Percentiles rank a stretch among this genome's conserved stretches.
phyloP scores from a whole-genome alignment of 371 early-diverging fungal genomes.

The Mortierella sp. region DNA sequence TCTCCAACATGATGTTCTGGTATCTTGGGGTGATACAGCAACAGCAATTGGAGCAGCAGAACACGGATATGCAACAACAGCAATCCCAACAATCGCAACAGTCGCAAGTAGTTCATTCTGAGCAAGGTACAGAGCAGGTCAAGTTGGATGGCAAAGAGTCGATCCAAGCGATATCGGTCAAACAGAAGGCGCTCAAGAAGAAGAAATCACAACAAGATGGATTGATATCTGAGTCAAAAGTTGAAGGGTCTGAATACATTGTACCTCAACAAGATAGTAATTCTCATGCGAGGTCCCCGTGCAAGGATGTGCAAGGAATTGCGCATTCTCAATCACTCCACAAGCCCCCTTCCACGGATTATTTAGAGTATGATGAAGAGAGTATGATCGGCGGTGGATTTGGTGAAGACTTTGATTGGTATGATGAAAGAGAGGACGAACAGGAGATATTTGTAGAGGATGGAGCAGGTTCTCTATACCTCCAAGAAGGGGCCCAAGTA shows the following conservation, averaged over 20 bases:
- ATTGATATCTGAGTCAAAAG: constrained; percentile 15
- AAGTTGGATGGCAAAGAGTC: neutral
- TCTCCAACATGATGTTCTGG: constrained; percentile 97
- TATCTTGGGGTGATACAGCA: constrained; percentile 70
- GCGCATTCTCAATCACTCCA: neutral
- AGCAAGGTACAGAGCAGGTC: neutral
- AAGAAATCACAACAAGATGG: constrained; percentile 15
- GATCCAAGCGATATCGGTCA: neutral
- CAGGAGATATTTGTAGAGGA: neutral
- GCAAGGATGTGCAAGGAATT: constrained; percentile 3
- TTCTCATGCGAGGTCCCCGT: constrained; percentile 25
- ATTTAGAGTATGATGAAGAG: constrained; percentile 37
- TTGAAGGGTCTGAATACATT: constrained; percentile 23
- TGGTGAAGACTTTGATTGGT: constrained; percentile 14
- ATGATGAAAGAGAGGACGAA: constrained; percentile 19
- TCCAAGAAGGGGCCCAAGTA: constrained; percentile 7
- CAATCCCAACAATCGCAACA: neutral
- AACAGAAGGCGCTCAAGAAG: neutral
- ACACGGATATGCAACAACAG: constrained; percentile 14
- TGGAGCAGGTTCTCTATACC: constrained; percentile 24
- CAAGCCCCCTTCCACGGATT: neutral
- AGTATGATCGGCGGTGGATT: constrained; percentile 38
- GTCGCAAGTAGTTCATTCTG: neutral
- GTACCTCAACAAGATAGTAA: constrained; percentile 36
- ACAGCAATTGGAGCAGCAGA: constrained; percentile 36